Evolutionary conservation across 352 stramenopile genomes (phyloP).

Genomic region (Pythium chondricola): DNA sequence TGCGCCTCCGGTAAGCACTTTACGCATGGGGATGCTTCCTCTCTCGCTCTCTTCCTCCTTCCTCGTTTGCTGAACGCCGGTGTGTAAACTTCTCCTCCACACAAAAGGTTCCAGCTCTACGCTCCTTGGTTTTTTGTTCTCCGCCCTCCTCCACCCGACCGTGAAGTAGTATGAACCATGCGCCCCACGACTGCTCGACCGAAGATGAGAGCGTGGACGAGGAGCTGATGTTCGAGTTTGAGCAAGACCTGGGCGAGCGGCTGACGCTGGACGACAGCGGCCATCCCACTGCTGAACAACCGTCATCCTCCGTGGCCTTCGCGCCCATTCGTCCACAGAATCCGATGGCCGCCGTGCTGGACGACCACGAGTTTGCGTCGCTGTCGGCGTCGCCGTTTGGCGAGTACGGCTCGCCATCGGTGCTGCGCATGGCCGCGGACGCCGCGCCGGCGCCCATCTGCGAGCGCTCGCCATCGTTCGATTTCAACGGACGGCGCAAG

Average conservation of each 20-base stretch:
- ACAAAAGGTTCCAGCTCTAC: background rate
- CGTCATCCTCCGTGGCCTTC: conserved; percentile 10
- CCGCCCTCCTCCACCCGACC: background rate
- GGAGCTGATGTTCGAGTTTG: conserved; percentile 73
- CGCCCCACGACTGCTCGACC: conserved; percentile 11
- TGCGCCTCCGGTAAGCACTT: background rate
- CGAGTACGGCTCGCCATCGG: conserved; percentile 7
- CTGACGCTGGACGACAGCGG: conserved; percentile 9
- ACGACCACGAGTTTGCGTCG: conserved; percentile 10
- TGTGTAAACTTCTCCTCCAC: background rate
- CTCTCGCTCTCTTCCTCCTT: too few relatives aligned
- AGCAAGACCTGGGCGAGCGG: conserved; percentile 23
- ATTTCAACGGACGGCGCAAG: conserved; percentile 44
- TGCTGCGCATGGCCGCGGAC: conserved; percentile 3
- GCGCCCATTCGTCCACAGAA: conserved; percentile 26
- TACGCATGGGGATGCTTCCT: too few relatives aligned
- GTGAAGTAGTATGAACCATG: conserved; percentile 28
- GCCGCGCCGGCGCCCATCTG: background rate
- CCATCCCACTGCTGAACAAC: background rate
- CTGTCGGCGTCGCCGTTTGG: conserved; percentile 16
- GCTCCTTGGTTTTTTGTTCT: conserved; percentile 7
- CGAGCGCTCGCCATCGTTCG: conserved; percentile 15
- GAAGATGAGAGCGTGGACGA: conserved; percentile 42
- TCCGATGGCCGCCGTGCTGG: conserved; percentile 35
- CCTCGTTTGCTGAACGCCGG: too few relatives aligned